These are phyloP conservation scores for Mikania micrantha DNA, from an alignment of 129 eudicot genomes.

Conservation along the genomic window DNA sequence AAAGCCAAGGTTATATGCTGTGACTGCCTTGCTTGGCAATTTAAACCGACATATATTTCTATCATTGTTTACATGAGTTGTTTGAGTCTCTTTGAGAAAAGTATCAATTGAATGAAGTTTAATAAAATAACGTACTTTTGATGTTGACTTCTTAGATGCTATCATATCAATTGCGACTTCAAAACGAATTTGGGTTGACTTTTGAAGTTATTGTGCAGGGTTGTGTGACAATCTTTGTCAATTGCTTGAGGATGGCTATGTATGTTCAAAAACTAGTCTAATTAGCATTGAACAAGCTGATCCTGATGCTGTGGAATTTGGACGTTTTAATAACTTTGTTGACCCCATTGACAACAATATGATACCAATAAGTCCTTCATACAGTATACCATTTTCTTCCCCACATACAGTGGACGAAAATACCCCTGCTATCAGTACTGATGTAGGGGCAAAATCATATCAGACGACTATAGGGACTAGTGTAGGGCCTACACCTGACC, in stretches of 20 bases:
- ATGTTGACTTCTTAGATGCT: background rate
- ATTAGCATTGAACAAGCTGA: constrained; percentile 27
- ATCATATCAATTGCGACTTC: background rate
- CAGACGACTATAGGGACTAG: constrained; percentile 36
- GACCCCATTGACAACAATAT: constrained; percentile 23
- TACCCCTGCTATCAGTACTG: constrained; percentile 37
- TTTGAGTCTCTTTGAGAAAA: background rate
- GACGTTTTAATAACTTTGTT: constrained; percentile 32
- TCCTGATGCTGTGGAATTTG: constrained; percentile 39
- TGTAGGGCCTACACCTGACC: constrained; percentile 31
- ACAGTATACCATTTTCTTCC: constrained; percentile 13
- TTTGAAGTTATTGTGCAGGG: constrained; percentile 44
- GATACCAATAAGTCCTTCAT: constrained; percentile 14
- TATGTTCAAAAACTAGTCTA: constrained; percentile 37
- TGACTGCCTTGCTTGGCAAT: background rate
- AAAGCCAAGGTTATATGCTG: no score
- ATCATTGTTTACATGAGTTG: background rate
- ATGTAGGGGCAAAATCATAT: constrained; percentile 33
- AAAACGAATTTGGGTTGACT: background rate
- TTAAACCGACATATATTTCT: background rate
- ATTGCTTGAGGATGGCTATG: constrained; percentile 28
- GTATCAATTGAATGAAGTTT: background rate
- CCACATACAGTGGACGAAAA: constrained; percentile 25
- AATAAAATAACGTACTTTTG: background rate
- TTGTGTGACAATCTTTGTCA: constrained; percentile 35